phyloP scores from a whole-genome alignment of 768 basidiomycete species.

The Leccinum obscurum region DNA sequence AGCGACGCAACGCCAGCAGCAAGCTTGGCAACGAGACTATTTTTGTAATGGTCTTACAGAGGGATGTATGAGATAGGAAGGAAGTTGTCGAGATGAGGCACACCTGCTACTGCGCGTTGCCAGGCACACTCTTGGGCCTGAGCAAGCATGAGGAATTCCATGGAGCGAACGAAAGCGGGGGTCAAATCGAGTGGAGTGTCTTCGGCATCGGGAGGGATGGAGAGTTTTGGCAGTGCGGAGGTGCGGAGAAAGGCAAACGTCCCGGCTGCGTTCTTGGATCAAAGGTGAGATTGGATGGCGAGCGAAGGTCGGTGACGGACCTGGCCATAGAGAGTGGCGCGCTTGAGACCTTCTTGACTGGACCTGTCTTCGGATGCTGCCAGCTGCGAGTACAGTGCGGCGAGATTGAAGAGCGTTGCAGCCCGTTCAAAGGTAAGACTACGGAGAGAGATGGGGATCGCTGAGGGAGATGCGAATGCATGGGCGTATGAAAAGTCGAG shows the following conservation, averaged over 20 bases:
- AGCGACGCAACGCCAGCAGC: conserved; percentile 72
- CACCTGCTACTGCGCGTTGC: conserved; percentile 88
- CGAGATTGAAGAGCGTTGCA: conserved; percentile 80
- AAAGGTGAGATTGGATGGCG: conserved; percentile 16
- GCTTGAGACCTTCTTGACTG: conserved; percentile 78
- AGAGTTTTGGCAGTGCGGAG: conserved; percentile 53
- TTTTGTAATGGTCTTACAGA: conserved; percentile 65
- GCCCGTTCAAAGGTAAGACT: conserved; percentile 85
- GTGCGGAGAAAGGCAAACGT: conserved; percentile 60
- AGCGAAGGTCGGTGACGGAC: conserved; percentile 38
- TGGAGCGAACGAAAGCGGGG: conserved; percentile 52
- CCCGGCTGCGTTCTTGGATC: conserved; percentile 66
- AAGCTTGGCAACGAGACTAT: conserved; percentile 79
- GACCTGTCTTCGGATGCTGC: conserved; percentile 71
- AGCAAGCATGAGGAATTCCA: conserved; percentile 82
- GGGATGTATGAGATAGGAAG: not conserved
- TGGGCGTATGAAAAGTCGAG: conserved; percentile 74
- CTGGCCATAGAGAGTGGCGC: conserved; percentile 70
- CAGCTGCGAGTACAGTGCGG: conserved; percentile 80
- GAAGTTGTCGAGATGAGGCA: conserved; percentile 3
- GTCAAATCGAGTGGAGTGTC: conserved; percentile 69
- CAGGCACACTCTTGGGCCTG: conserved; percentile 98
- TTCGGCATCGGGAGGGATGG: conserved; percentile 47
- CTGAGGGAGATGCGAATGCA: conserved; percentile 54
- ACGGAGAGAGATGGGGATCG: conserved; percentile 59